phyloP scores from a whole-genome alignment of 140 eudicot genomes.

The Cichorium intybus region DNA sequence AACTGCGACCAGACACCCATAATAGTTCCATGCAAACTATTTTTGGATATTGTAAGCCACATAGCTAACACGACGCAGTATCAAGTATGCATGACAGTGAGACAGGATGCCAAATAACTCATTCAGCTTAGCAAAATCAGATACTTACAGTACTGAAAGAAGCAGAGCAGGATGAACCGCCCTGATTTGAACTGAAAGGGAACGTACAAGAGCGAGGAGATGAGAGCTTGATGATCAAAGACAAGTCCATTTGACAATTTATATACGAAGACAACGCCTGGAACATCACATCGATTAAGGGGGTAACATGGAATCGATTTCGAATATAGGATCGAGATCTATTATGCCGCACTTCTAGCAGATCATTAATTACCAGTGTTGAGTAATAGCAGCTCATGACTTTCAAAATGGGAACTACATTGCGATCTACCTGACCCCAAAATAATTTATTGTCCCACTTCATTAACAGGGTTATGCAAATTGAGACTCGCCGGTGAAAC shows the following conservation, averaged over 20 bases:
- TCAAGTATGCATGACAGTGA: not conserved
- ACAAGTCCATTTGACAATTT: conserved; percentile 20
- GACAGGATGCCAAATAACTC: not conserved
- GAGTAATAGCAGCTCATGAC: not conserved
- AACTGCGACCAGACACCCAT: not conserved
- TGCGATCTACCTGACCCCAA: conserved; percentile 36
- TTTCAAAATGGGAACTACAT: conserved; percentile 9
- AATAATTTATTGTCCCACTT: conserved; percentile 17
- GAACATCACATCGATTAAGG: conserved; percentile 17
- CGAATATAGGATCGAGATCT: conserved; percentile 40
- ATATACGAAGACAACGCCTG: conserved; percentile 26
- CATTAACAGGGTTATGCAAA: not conserved
- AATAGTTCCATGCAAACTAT: not conserved
- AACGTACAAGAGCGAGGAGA: conserved; percentile 1
- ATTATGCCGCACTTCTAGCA: conserved; percentile 43
- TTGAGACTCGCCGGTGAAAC: conserved; percentile 7
- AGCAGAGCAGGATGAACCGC: not conserved
- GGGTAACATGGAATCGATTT: conserved; percentile 40
- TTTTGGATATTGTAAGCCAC: not conserved
- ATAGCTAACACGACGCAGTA: not conserved
- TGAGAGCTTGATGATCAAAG: conserved; percentile 23
- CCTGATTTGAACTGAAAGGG: conserved; percentile 2
- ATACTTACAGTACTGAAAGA: conserved; percentile 22
- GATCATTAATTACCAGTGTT: conserved; percentile 20
- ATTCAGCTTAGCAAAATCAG: not conserved